Percentiles rank a stretch among this genome's conserved stretches.
These are phyloP conservation scores for Lachnellula subtilissima DNA, from an alignment of 2,329 filamentous ascomycete genomes.

Conservation along the genomic window DNA sequence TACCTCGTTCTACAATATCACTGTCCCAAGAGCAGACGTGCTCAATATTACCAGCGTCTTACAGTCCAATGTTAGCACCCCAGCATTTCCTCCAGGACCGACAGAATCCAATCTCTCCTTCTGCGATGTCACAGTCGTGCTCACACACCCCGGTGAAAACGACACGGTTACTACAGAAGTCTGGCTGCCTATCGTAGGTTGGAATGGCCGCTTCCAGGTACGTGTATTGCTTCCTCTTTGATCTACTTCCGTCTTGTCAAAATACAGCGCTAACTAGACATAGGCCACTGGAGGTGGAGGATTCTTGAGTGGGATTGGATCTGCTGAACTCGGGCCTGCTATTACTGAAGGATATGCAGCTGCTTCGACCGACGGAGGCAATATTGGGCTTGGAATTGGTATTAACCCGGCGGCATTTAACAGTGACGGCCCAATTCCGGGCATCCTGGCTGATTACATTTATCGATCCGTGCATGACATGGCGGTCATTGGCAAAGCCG, in stretches of 20 bases:
- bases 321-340: conserved; percentile 23
- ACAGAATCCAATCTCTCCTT: conserved; percentile 7
- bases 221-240: neutral
- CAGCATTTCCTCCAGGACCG: neutral
- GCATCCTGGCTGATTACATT: conserved; percentile 23
- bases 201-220: conserved; percentile 30
- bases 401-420: neutral
- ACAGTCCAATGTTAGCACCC: neutral
- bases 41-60: neutral
- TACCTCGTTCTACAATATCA: neutral
- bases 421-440: neutral
- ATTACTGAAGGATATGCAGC: conserved; percentile 26
- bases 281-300: conserved; percentile 31
- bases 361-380: conserved; percentile 27
- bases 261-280: neutral
- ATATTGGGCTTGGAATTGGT: neutral
- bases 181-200: conserved; percentile 25
- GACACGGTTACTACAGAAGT: conserved; percentile 22
- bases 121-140: conserved; percentile 29
- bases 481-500: conserved; percentile 32
- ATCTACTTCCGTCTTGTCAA: no score
- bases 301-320: conserved; percentile 22
- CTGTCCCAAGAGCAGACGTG: neutral
- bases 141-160: conserved; percentile 23
- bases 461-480: conserved; percentile 33